Percentiles rank a stretch among this genome's conserved stretches.
Conservation (phyloP, 495 filamentous ascomycete genomes). For the Neurospora sp. region DNA sequence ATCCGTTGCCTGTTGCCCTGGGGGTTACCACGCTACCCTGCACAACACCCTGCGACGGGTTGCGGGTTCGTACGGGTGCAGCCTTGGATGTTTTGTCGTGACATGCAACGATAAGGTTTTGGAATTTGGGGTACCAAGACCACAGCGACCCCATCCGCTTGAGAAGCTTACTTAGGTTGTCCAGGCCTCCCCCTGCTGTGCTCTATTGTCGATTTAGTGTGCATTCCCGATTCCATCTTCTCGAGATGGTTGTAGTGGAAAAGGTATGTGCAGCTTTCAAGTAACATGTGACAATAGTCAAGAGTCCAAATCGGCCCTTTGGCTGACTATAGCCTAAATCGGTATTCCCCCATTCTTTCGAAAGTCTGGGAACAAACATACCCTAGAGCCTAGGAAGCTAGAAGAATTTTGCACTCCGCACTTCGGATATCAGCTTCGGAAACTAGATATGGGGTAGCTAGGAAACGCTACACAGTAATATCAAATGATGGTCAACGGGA, state of each 20-base stretch:
- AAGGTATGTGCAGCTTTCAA: neutral
- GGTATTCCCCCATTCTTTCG: neutral
- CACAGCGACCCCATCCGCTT: neutral
- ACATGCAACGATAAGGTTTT: neutral
- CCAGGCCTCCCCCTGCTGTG: neutral
- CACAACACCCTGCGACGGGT: neutral
- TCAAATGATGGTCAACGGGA: neutral
- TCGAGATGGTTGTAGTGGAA: neutral
- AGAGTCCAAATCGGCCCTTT: neutral
- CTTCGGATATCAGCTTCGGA: neutral
- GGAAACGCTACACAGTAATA: neutral
- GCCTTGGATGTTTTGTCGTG: neutral
- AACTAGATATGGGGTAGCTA: neutral
- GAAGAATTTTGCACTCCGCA: neutral
- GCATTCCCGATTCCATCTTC: neutral
- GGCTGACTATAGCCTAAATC: neutral
- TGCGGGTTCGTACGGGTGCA: neutral
- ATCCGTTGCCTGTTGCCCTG: neutral
- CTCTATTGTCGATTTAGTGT: too few relatives aligned
- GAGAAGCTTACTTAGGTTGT: neutral
- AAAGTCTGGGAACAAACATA: neutral
- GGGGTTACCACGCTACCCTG: neutral
- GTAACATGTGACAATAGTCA: neutral
- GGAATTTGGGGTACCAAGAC: neutral
- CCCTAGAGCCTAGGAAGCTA: neutral